Evolutionary conservation across 2,329 filamentous ascomycete genomes (phyloP).

Genomic region (Fusarium tanahbumbuense): DNA sequence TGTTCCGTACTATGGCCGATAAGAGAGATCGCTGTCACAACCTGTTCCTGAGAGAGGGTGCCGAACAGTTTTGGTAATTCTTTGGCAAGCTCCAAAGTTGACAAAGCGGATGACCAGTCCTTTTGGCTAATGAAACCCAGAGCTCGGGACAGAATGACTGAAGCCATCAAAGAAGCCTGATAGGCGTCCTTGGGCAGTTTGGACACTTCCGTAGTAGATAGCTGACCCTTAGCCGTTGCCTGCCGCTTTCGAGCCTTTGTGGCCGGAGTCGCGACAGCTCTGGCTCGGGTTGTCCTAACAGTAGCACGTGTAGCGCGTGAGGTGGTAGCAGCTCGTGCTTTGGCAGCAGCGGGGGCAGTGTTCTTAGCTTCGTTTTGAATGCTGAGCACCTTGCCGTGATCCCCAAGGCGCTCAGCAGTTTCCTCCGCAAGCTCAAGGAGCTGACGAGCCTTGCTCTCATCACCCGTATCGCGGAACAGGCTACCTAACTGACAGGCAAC

Average conservation of each 20-base stretch:
- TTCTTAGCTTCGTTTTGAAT: slow-evolving; percentile 25
- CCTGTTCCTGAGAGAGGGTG: slow-evolving; percentile 61
- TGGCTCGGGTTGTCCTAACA: slow-evolving; percentile 43
- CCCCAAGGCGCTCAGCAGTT: slow-evolving; percentile 54
- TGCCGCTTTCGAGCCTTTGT: slow-evolving; percentile 38
- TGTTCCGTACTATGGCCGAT: slow-evolving; percentile 76
- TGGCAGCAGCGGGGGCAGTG: slow-evolving; percentile 25
- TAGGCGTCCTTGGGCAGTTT: slow-evolving; percentile 50
- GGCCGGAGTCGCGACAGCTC: slow-evolving; percentile 27
- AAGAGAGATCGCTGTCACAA: slow-evolving; percentile 75
- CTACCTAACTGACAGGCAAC: slow-evolving; percentile 68
- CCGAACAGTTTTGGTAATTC: slow-evolving; percentile 56
- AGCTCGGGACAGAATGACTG: slow-evolving; percentile 54
- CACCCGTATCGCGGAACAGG: slow-evolving; percentile 63
- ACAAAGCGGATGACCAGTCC: slow-evolving; percentile 69
- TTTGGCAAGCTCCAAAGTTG: slow-evolving; percentile 64
- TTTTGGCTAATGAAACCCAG: slow-evolving; percentile 60
- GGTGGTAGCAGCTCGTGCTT: slow-evolving; percentile 34
- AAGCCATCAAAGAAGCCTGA: slow-evolving; percentile 53
- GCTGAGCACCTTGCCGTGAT: slow-evolving; percentile 34
- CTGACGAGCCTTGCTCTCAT: slow-evolving; percentile 56
- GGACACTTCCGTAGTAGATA: slow-evolving; percentile 26
- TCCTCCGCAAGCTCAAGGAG: slow-evolving; percentile 63
- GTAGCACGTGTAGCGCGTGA: slow-evolving; percentile 45
- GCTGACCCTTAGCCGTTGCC: slow-evolving; percentile 43